Evolutionary conservation across 805 yeast genomes (phyloP).

Genomic region (Vanderwaltozyma tropicalis): DNA sequence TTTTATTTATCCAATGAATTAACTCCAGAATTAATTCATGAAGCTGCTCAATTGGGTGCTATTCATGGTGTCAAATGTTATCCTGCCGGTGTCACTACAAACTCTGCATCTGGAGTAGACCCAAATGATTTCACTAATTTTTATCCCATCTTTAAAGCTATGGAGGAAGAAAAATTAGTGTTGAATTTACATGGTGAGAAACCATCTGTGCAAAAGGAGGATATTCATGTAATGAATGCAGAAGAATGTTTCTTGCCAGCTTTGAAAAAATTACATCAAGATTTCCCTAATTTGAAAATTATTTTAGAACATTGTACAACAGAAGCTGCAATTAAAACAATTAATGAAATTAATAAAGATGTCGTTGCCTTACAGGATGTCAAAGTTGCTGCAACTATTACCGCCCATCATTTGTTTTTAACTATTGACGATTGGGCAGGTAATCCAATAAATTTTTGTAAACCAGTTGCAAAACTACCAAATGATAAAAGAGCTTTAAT

Average conservation of each 20-base stretch:
- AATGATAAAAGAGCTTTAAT: constrained; percentile 71
- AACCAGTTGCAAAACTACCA: constrained; percentile 94
- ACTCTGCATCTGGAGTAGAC: constrained; percentile 83
- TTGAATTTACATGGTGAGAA: constrained; percentile 94
- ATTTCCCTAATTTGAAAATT: constrained; percentile 79
- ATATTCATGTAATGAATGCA: constrained; percentile 87
- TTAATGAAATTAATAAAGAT: constrained; percentile 49
- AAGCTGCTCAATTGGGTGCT: constrained; percentile 60
- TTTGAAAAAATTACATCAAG: constrained; percentile 58
- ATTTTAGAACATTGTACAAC: constrained; percentile 94
- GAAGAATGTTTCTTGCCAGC: constrained; percentile 91
- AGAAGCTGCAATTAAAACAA: constrained; percentile 71
- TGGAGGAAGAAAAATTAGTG: constrained; percentile 69
- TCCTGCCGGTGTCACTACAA: constrained; percentile 99
- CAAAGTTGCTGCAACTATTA: constrained; percentile 81
- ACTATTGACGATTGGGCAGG: constrained; percentile 97
- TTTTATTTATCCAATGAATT: constrained; percentile 68
- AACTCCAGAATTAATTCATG: constrained; percentile 75
- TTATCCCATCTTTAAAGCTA: constrained; percentile 81
- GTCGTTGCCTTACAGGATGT: constrained; percentile 31
- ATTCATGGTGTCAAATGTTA: constrained; percentile 90
- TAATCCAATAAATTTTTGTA: constrained; percentile 87
- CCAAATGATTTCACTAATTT: constrained; percentile 83
- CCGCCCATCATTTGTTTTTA: constrained; percentile 86
- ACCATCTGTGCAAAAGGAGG: constrained; percentile 50